phyloP scores from a whole-genome alignment of 768 basidiomycete genomes.

The Rhizopogon vesiculosus region DNA sequence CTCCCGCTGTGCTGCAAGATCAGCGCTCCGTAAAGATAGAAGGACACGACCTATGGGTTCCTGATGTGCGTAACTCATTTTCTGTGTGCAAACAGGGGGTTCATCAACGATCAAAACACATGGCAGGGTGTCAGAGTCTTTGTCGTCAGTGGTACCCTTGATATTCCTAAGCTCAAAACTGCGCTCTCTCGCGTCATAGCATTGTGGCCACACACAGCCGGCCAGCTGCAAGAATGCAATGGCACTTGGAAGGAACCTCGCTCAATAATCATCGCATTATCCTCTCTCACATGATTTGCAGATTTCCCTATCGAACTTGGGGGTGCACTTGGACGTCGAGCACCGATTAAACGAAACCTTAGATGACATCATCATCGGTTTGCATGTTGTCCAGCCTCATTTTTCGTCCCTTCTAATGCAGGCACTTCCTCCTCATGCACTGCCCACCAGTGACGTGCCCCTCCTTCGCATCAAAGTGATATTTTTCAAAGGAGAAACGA shows the following conservation, averaged over 20 bases:
- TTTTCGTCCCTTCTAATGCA: constrained; percentile 12
- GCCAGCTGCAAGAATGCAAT: constrained; percentile 12
- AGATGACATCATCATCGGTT: constrained; percentile 8
- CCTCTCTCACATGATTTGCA: not conserved
- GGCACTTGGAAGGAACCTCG: constrained; percentile 14
- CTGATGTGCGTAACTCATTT: constrained; percentile 5
- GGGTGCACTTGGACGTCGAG: constrained; percentile 10
- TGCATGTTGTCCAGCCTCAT: constrained; percentile 20
- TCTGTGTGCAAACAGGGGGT: not conserved
- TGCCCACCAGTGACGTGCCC: constrained; percentile 12
- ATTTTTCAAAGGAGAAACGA: constrained; percentile 17
- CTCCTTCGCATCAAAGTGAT: constrained; percentile 24
- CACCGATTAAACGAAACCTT: constrained; percentile 3
- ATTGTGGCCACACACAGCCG: constrained; percentile 18
- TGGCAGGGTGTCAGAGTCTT: constrained; percentile 8
- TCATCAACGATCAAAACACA: constrained; percentile 1
- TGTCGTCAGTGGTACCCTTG: constrained; percentile 9
- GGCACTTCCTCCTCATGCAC: constrained; percentile 6
- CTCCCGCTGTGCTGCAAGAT: constrained; percentile 10
- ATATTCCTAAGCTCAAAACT: constrained; percentile 12
- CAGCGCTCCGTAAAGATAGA: constrained; percentile 8
- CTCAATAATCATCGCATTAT: not conserved
- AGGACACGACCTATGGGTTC: constrained; percentile 16
- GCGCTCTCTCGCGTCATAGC: constrained; percentile 16
- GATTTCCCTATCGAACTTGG: constrained; percentile 17